Conservation (phyloP, 164 flowering plant genomes). For the Berberis vulgaris region DNA sequence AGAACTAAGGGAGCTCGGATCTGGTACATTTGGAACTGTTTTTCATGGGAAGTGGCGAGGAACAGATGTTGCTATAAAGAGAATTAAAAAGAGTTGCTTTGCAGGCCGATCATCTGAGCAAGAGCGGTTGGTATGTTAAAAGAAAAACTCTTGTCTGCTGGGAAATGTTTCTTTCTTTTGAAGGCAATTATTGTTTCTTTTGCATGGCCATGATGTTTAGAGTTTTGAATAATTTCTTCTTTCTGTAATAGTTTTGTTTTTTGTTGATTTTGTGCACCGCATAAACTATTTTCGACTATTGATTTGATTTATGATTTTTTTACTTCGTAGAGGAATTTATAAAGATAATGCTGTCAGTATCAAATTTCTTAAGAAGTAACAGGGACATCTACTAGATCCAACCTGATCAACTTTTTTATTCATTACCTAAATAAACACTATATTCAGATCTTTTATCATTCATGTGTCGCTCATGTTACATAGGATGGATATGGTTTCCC, state of each 20-base stretch:
- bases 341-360: too few relatives aligned
- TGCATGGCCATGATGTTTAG: neutral
- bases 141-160: neutral
- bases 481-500: neutral
- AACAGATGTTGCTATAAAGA: slow-evolving; percentile 87
- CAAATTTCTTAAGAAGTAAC: too few relatives aligned
- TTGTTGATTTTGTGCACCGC: too few relatives aligned
- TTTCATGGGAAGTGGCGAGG: slow-evolving; percentile 94
- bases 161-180: neutral
- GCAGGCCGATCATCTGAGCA: slow-evolving; percentile 79
- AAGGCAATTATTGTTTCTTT: neutral
- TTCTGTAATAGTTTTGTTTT: too few relatives aligned
- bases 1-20: slow-evolving; percentile 73
- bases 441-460: neutral
- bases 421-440: too few relatives aligned
- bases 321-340: too few relatives aligned
- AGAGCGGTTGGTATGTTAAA: slow-evolving; percentile 63
- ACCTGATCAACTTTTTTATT: too few relatives aligned
- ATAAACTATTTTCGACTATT: too few relatives aligned
- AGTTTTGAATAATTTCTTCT: too few relatives aligned
- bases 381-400: too few relatives aligned
- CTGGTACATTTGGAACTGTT: slow-evolving; percentile 93
- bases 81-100: slow-evolving; percentile 79
- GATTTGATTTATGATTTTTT: too few relatives aligned
- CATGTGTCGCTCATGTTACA: neutral